A percentile compares a stretch with the other conserved stretches of the same genome.
Evolutionary conservation across 2,329 filamentous ascomycete species (phyloP).

Genomic region (Thermoascus crustaceus): DNA sequence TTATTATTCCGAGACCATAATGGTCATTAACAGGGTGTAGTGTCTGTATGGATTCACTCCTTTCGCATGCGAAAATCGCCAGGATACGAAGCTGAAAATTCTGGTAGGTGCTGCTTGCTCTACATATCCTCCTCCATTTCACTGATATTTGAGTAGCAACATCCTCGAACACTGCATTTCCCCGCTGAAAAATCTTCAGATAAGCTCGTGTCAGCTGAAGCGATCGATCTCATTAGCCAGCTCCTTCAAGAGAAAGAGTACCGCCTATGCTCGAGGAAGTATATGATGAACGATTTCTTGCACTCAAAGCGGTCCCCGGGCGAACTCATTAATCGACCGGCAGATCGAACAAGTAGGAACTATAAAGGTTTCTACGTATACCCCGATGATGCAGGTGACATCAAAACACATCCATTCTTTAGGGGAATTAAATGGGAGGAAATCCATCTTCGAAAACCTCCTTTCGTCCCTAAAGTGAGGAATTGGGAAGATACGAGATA

Average conservation of each 20-base stretch:
- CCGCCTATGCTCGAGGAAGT: constrained; percentile 68
- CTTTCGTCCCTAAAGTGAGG: constrained; percentile 68
- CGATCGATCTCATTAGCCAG: constrained; percentile 65
- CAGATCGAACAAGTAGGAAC: constrained; percentile 27
- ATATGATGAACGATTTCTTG: constrained; percentile 56
- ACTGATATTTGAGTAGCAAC: constrained; percentile 47
- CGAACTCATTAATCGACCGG: constrained; percentile 22
- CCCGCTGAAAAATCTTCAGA: constrained; percentile 49
- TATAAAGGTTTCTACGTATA: constrained; percentile 61
- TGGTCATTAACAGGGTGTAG: constrained; percentile 24
- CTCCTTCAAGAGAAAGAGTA: constrained; percentile 66
- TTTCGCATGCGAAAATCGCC: constrained; percentile 72
- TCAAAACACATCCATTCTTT: constrained; percentile 86
- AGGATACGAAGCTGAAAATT: constrained; percentile 80
- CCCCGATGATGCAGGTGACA: constrained; percentile 75
- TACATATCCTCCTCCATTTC: not conserved
- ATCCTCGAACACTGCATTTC: constrained; percentile 62
- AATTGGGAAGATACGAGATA: constrained; percentile 71
- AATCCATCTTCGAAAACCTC: constrained; percentile 62
- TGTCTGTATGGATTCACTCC: constrained; percentile 89
- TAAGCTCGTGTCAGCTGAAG: constrained; percentile 56
- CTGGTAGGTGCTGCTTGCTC: constrained; percentile 45
- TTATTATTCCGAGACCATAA: constrained; percentile 3
- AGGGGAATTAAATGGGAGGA: constrained; percentile 67
- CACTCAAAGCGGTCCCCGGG: constrained; percentile 22